These are phyloP conservation scores for Oryza coarctata DNA, from an alignment of 176 grass and related monocot genomes.

Conservation along the genomic window DNA sequence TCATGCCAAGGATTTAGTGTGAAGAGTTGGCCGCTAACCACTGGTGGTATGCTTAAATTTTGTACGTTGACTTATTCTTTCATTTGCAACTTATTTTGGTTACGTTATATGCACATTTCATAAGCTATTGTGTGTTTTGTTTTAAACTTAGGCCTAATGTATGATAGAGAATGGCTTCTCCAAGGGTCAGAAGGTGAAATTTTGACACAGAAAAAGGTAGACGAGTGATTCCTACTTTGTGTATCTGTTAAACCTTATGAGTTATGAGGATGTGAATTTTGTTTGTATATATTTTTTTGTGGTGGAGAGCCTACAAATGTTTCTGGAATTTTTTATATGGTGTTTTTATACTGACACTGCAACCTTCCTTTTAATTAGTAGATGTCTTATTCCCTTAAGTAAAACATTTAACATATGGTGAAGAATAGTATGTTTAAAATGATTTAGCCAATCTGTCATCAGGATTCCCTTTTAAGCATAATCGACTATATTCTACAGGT, in stretches of 20 bases:
- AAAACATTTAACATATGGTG: not conserved
- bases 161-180: constrained; percentile 98
- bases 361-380: not conserved
- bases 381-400: not conserved
- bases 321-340: not conserved
- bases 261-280: not conserved
- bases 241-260: not conserved
- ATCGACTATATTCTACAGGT: constrained; percentile 48
- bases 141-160: constrained; percentile 67
- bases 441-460: not conserved
- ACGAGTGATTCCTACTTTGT: not conserved
- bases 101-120: not conserved
- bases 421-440: not conserved
- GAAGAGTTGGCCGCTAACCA: constrained; percentile 64
- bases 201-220: constrained; percentile 92
- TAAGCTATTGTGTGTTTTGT: not conserved
- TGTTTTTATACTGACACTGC: not conserved
- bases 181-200: constrained; percentile 76
- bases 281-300: not conserved
- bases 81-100: not conserved
- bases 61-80: not conserved
- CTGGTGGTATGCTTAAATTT: constrained; percentile 63
- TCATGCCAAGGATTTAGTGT: constrained; percentile 82
- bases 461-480: not conserved
- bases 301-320: not conserved